Conservation (phyloP, 2,329 filamentous ascomycete genomes). For the Colletotrichum tofieldiae region DNA sequence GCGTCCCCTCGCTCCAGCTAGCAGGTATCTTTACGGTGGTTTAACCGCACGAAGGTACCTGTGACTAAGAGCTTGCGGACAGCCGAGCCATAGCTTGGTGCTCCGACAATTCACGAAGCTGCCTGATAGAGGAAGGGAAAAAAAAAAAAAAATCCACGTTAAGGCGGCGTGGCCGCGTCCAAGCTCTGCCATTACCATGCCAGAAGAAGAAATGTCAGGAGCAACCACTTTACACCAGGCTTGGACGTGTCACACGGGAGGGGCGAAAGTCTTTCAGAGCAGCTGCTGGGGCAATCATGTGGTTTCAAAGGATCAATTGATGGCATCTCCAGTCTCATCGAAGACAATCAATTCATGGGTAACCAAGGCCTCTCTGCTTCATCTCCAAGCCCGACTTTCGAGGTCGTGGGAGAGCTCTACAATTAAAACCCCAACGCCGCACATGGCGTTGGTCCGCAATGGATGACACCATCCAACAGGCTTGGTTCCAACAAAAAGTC, state of each 20-base stretch:
- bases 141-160: slow-evolving; percentile 10
- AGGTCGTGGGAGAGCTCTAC: not conserved
- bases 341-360: not conserved
- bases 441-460: not conserved
- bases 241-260: not conserved
- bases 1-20: not conserved
- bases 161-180: slow-evolving; percentile 32
- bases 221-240: slow-evolving; percentile 41
- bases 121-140: slow-evolving; percentile 17
- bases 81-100: slow-evolving; percentile 2
- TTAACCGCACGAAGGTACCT: slow-evolving; percentile 17
- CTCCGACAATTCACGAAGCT: slow-evolving; percentile 26
- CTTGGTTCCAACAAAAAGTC: slow-evolving; percentile 6
- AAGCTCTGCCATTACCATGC: slow-evolving; percentile 30
- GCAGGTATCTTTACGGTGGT: slow-evolving; percentile 17
- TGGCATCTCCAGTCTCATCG: not conserved
- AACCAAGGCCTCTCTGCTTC: not conserved
- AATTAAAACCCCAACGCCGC: not conserved
- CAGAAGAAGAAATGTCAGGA: slow-evolving; percentile 39
- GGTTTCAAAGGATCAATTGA: not conserved
- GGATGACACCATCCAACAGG: slow-evolving; percentile 2
- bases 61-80: slow-evolving; percentile 17
- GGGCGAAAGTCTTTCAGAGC: not conserved
- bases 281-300: not conserved
- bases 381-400: not conserved